Base-by-base conservation (phyloP, 1,139 yeast species). In the Scheffersomyces segobiensis region DNA sequence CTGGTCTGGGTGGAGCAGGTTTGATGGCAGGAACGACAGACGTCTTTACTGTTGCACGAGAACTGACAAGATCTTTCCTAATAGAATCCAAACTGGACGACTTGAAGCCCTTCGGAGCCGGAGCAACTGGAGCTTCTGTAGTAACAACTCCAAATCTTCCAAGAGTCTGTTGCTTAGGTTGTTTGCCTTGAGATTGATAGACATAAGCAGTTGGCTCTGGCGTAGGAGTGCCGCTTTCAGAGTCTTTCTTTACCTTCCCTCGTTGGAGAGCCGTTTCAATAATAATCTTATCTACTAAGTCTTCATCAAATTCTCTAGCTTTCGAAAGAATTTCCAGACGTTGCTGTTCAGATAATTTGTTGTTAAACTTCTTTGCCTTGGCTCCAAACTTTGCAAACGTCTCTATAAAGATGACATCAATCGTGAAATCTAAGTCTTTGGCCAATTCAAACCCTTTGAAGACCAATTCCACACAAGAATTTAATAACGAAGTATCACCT, bases 401-500 rank as follows among this genome's bases (percentile, higher is more conserved):
- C 46, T 78, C 79, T 26, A 90, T 78, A 49, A 87, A 78, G 1
- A 75, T 78, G 39, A 78, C 79, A 52, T 82, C 84, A 39, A 88
- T 77, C 1, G 68, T 68, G 52, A 87, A 75, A n/a, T 78, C 64
- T 54, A 84, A 74, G 50, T 84, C 87, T 39, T 75, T 74, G 0
- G 93, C 89, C 56, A 89, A 72, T 63, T 87, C 89, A 56, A 91
- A 78, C 0, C 92, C 87, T 55, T 84, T 82, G 57, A 87, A 82
- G 12, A 91, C 91, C 59, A 91, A 78, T 46, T 81, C 82, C 14
- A 91, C 93, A 76, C 97, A 91, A 0, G 93, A 84, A 49, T 85
- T 86, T 53, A 93, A 78, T 52, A 93, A 77, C 2, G 92, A 88
- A 12, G 84, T 78, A 72, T 93, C 98, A 58, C 93, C 92, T 55